Evolutionary conservation across 805 yeast species (phyloP).

Genomic region (Pichia eremophila): DNA sequence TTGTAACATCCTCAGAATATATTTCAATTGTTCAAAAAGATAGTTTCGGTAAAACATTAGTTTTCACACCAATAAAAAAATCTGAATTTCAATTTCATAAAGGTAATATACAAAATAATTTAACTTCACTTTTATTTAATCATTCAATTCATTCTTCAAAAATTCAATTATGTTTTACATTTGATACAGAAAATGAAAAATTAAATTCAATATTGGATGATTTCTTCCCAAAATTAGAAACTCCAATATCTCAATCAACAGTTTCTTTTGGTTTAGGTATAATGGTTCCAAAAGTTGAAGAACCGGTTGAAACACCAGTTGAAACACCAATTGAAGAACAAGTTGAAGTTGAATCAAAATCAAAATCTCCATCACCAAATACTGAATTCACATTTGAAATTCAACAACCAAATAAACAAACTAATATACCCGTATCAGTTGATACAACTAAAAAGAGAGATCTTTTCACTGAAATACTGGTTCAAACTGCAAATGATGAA

Average conservation of each 20-base stretch:
- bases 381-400: not conserved
- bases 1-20: constrained; percentile 3
- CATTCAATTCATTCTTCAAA: constrained; percentile 6
- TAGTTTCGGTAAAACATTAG: constrained; percentile 20
- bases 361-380: too few species aligned
- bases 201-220: constrained; percentile 1
- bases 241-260: not conserved
- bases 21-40: constrained; percentile 24
- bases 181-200: not conserved
- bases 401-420: not conserved
- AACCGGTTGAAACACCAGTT: not conserved
- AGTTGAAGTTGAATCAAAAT: not conserved
- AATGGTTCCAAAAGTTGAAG: not conserved
- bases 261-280: constrained; percentile 7
- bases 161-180: constrained; percentile 9
- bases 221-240: constrained; percentile 7
- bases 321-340: not conserved
- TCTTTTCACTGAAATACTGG: not conserved
- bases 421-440: not conserved
- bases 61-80: constrained; percentile 28
- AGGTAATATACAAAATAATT: constrained; percentile 4
- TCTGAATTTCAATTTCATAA: constrained; percentile 19
- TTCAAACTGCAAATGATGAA: not conserved
- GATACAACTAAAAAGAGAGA: not conserved
- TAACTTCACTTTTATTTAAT: constrained; percentile 11